Conservation (phyloP, 306 rosid species). For the Astragalus membranaceus region DNA sequence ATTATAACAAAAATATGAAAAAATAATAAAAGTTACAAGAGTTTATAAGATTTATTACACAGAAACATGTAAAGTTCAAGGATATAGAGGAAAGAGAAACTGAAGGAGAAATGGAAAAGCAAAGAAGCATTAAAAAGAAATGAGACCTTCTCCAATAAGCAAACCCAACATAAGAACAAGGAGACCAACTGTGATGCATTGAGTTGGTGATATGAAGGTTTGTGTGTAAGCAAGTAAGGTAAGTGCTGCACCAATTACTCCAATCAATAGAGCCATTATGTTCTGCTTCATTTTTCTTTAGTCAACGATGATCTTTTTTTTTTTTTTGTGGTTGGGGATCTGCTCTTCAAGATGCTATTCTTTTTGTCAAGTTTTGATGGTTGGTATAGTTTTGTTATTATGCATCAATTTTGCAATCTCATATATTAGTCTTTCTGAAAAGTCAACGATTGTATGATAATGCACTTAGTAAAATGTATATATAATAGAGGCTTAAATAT, state of each 20-base stretch:
- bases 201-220: conserved; percentile 44
- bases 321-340: background rate
- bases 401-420: background rate
- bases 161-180: conserved; percentile 63
- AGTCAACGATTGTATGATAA: conserved; percentile 25
- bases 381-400: background rate
- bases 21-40: background rate
- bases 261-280: conserved; percentile 45
- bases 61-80: background rate
- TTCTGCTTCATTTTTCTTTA: conserved; percentile 45
- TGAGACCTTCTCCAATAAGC: conserved; percentile 69
- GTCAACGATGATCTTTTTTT: background rate
- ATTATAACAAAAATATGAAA: background rate
- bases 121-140: conserved; percentile 32
- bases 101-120: background rate
- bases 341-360: background rate
- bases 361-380: background rate
- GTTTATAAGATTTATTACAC: background rate
- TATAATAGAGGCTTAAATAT: no score
- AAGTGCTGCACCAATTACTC: conserved; percentile 59
- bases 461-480: background rate
- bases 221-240: conserved; percentile 70
- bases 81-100: background rate
- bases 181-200: conserved; percentile 60
- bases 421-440: background rate